A percentile compares a stretch with the other conserved stretches of the same genome.
phyloP scores from a whole-genome alignment of 2,329 filamentous ascomycete genomes.

The Xylogone sp. region DNA sequence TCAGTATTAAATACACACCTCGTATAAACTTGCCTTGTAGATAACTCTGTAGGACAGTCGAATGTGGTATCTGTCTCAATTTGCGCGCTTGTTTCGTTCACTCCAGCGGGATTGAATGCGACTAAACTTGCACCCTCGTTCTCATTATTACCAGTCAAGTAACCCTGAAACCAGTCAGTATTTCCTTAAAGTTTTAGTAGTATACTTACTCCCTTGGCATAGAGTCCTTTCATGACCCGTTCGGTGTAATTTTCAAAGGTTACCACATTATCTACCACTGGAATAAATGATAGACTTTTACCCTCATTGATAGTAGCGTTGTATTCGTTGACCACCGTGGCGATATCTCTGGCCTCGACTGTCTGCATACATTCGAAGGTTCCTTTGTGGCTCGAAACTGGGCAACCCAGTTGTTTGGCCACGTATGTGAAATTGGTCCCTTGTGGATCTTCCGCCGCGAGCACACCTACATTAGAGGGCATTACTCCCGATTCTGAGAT shows the following conservation, averaged over 20 bases:
- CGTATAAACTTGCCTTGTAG: slow-evolving; percentile 5
- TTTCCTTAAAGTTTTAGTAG: neutral
- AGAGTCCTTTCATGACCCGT: slow-evolving; percentile 10
- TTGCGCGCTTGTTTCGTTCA: slow-evolving; percentile 6
- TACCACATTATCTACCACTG: slow-evolving; percentile 13
- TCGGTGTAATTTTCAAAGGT: slow-evolving; percentile 15
- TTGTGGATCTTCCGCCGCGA: neutral
- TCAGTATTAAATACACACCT: neutral
- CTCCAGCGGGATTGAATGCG: slow-evolving; percentile 11
- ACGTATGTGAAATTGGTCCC: slow-evolving; percentile 22
- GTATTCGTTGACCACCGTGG: slow-evolving; percentile 13
- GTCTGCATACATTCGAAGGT: slow-evolving; percentile 23
- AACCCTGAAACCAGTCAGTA: neutral
- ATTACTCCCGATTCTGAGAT: slow-evolving; percentile 11
- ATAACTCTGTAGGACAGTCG: slow-evolving; percentile 11
- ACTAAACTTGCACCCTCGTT: slow-evolving; percentile 23
- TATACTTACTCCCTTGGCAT: slow-evolving; percentile 12
- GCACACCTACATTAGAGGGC: slow-evolving; percentile 3
- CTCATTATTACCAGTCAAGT: slow-evolving; percentile 9
- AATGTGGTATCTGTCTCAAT: slow-evolving; percentile 5
- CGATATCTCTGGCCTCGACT: slow-evolving; percentile 12
- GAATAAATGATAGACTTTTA: slow-evolving; percentile 12
- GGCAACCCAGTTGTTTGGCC: slow-evolving; percentile 21
- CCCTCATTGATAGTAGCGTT: slow-evolving; percentile 4
- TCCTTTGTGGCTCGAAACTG: slow-evolving; percentile 9